Evolutionary conservation across 2,329 filamentous ascomycete genomes (phyloP).

Genomic region (Lasiodiplodia sp.): DNA sequence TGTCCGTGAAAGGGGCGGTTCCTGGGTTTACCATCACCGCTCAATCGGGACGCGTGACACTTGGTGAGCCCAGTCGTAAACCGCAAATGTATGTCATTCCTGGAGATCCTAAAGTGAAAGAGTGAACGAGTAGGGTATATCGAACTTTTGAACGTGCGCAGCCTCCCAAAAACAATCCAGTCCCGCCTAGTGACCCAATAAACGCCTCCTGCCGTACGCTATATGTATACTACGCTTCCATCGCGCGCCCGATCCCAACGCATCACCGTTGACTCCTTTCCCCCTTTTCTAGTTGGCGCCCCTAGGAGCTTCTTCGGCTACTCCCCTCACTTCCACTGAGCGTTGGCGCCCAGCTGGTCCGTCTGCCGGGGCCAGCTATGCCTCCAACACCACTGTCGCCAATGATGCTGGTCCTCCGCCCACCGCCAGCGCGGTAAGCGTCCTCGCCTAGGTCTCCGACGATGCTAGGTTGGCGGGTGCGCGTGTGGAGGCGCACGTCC

Average conservation of each 20-base stretch:
- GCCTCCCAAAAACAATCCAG: not conserved
- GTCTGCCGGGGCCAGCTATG: conserved; percentile 4
- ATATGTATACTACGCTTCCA: not conserved
- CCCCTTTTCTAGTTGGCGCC: too few species aligned
- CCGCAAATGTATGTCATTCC: not conserved
- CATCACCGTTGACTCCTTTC: not conserved
- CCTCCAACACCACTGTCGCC: not conserved
- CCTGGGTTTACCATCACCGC: not conserved
- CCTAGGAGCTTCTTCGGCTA: not conserved
- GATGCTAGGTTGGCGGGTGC: conserved; percentile 23
- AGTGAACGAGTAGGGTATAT: conserved; percentile 28
- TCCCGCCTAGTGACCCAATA: not conserved
- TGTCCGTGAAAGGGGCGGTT: not conserved
- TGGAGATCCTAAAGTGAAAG: not conserved
- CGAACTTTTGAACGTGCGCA: conserved; percentile 14
- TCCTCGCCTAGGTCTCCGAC: conserved; percentile 16
- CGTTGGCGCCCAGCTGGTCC: conserved; percentile 9
- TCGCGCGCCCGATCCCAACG: not conserved
- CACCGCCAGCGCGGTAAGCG: conserved; percentile 11
- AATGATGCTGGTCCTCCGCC: conserved; percentile 17
- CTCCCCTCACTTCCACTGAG: conserved; percentile 7
- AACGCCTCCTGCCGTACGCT: conserved; percentile 6
- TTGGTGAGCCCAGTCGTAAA: not conserved
- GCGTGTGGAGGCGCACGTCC: conserved; percentile 26
- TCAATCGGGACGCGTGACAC: not conserved